Conservation (phyloP, 495 filamentous ascomycete genomes). For the Xylaria palmicola region DNA sequence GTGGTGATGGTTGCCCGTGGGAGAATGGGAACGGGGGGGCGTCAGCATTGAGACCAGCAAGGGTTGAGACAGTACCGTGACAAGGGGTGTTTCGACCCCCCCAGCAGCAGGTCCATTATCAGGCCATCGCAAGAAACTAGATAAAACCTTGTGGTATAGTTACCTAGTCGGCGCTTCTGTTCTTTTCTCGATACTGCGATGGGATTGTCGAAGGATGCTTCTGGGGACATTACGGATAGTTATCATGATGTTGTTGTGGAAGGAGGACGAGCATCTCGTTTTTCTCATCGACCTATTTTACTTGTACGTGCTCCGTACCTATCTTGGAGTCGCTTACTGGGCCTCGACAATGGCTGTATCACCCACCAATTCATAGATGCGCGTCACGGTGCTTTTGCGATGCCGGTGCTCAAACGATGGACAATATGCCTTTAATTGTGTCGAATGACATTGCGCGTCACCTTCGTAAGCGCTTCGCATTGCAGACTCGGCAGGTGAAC, state of each 20-base stretch:
- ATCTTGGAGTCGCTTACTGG: too few species aligned
- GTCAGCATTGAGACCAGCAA: constrained; percentile 5
- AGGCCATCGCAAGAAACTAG: background rate
- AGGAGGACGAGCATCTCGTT: too few species aligned
- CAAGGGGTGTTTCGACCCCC: constrained; percentile 28
- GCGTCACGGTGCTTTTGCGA: background rate
- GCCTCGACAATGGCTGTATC: too few species aligned
- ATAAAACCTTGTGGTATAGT: too few species aligned
- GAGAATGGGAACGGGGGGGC: background rate
- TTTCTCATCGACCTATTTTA: too few species aligned
- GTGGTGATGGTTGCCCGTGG: background rate
- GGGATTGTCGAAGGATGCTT: too few species aligned
- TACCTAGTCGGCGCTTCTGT: too few species aligned
- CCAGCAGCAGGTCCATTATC: background rate
- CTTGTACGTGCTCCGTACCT: too few species aligned
- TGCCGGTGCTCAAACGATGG: background rate
- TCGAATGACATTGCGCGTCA: background rate
- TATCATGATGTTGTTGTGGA: too few species aligned
- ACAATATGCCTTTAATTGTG: background rate
- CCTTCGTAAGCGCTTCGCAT: background rate
- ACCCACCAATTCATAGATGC: too few species aligned
- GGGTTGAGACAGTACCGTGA: constrained; percentile 34
- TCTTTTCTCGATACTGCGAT: too few species aligned
- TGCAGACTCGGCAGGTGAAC: background rate
- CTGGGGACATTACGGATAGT: too few species aligned